A percentile compares a stretch with the other conserved stretches of the same genome.
Conservation (phyloP, 345 rosid genomes). For the Syzygium jambos region DNA sequence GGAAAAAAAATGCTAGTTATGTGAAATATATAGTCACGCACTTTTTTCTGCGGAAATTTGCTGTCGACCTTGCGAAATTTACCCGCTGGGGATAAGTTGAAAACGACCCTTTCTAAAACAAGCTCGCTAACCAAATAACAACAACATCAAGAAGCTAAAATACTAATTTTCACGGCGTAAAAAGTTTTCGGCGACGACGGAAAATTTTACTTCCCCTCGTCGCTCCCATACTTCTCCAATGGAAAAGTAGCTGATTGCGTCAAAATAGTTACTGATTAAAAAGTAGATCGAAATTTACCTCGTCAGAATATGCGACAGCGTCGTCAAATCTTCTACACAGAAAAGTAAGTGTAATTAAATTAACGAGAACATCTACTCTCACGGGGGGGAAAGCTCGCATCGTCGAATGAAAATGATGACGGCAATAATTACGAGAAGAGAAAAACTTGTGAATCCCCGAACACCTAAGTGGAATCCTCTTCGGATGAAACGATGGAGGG, state of each 20-base stretch:
- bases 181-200: neutral
- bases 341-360: neutral
- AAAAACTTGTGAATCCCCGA: too few relatives aligned
- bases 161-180: neutral
- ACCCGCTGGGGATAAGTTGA: neutral
- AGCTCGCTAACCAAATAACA: neutral
- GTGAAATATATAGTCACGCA: neutral
- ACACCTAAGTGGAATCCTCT: neutral
- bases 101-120: neutral
- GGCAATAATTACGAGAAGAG: neutral
- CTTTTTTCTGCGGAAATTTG: neutral
- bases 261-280: neutral
- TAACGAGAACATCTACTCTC: neutral
- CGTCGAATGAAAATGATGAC: neutral
- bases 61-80: neutral
- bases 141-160: neutral
- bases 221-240: neutral
- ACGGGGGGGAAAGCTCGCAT: neutral
- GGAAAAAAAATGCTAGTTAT: neutral
- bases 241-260: accelerated
- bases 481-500: neutral
- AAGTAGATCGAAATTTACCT: neutral
- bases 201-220: neutral
- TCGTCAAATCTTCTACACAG: neutral
- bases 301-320: neutral